Evolutionary conservation across 129 eudicot genomes (phyloP).

Genomic region (Pulicaria dysenterica): DNA sequence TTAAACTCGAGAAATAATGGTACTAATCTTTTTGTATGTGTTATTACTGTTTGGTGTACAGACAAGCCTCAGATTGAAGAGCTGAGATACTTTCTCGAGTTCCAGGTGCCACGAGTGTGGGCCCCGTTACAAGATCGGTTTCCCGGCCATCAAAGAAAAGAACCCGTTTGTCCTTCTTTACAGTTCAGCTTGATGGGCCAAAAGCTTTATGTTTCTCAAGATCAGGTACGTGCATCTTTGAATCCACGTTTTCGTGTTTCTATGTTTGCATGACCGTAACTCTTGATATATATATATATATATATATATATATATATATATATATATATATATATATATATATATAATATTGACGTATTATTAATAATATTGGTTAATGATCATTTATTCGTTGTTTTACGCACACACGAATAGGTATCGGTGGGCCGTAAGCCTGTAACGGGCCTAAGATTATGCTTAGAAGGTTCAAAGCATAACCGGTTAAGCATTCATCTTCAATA

Average conservation of each 20-base stretch:
- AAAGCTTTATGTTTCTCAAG: slow-evolving; percentile 70
- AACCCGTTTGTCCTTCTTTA: slow-evolving; percentile 72
- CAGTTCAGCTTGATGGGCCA: slow-evolving; percentile 86
- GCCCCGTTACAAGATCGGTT: slow-evolving; percentile 60
- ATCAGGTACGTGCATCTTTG: slow-evolving; percentile 45
- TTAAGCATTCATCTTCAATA: slow-evolving; percentile 61
- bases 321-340: too few relatives aligned
- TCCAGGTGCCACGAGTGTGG: slow-evolving; percentile 70
- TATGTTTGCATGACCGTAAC: neutral
- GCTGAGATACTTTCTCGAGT: slow-evolving; percentile 69
- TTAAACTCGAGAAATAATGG: too few relatives aligned
- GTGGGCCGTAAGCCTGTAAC: slow-evolving; percentile 78
- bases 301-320: too few relatives aligned
- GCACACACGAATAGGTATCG: slow-evolving; percentile 42
- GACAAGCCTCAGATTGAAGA: slow-evolving; percentile 80
- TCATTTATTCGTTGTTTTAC: neutral
- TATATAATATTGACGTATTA: neutral
- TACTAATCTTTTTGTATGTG: slow-evolving; percentile 11
- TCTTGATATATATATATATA: neutral
- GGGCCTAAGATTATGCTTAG: slow-evolving; percentile 61
- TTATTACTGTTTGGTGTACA: slow-evolving; percentile 30
- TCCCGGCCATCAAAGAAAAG: slow-evolving; percentile 69
- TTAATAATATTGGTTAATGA: neutral
- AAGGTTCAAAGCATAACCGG: slow-evolving; percentile 64
- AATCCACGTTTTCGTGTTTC: neutral